These are phyloP conservation scores for Ramaria sp. DNA, from an alignment of 768 basidiomycete species.

Conservation along the genomic window DNA sequence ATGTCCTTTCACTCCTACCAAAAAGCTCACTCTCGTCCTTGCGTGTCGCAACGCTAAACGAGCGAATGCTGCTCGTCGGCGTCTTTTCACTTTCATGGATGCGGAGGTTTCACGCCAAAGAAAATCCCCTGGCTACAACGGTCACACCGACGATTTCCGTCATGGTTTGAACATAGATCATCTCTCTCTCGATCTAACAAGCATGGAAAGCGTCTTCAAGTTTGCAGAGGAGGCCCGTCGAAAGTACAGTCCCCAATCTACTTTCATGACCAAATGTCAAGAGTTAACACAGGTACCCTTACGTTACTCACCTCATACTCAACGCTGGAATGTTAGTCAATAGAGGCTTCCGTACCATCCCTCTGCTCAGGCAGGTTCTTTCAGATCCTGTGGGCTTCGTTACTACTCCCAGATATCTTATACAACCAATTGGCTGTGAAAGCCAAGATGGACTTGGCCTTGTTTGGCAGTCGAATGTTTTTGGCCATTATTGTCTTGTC, in stretches of 20 bases:
- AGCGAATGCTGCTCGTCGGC: slow-evolving; percentile 49
- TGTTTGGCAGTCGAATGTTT: slow-evolving; percentile 80
- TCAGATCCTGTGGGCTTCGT: slow-evolving; percentile 33
- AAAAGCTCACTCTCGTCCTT: slow-evolving; percentile 55
- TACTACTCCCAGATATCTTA: slow-evolving; percentile 43
- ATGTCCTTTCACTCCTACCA: slow-evolving; percentile 5
- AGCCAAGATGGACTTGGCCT: slow-evolving; percentile 65
- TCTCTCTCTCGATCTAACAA: slow-evolving; percentile 53
- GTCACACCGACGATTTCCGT: slow-evolving; percentile 46
- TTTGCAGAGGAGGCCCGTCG: slow-evolving; percentile 45
- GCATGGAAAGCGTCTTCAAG: slow-evolving; percentile 44
- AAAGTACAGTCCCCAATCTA: slow-evolving; percentile 30
- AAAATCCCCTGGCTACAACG: slow-evolving; percentile 29
- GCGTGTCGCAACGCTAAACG: slow-evolving; percentile 62
- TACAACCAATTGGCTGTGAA: slow-evolving; percentile 45
- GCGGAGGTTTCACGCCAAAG: slow-evolving; percentile 32
- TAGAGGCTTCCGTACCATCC: slow-evolving; percentile 37
- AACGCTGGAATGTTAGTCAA: slow-evolving; percentile 70
- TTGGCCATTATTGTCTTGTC: slow-evolving; percentile 72
- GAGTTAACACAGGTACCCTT: slow-evolving; percentile 45
- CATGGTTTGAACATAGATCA: slow-evolving; percentile 50
- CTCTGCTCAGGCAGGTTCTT: slow-evolving; percentile 36
- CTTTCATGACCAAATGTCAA: not conserved
- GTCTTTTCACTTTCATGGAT: slow-evolving; percentile 45
- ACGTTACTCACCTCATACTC: slow-evolving; percentile 69